A percentile compares a stretch with the other conserved stretches of the same genome.
Evolutionary conservation across 2,329 filamentous ascomycete species (phyloP).

Genomic region (Bipolaris victoriae): DNA sequence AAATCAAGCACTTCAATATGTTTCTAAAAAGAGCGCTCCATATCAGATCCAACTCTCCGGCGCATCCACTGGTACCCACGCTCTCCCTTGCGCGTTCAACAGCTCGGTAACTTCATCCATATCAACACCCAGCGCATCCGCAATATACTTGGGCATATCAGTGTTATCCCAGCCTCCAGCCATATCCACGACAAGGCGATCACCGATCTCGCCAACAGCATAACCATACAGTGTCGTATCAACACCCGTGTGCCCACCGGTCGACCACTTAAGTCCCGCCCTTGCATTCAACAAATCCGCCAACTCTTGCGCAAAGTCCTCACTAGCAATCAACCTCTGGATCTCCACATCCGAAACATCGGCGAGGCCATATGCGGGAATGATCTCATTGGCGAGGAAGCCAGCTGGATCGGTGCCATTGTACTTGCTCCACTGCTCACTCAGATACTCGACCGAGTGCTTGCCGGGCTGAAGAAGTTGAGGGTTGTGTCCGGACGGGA

Average conservation of each 20-base stretch:
- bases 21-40: background rate
- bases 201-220: constrained; percentile 26
- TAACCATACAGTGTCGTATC: constrained; percentile 50
- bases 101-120: constrained; percentile 28
- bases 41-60: background rate
- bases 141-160: constrained; percentile 29
- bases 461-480: constrained; percentile 37
- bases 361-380: constrained; percentile 42
- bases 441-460: constrained; percentile 43
- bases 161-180: constrained; percentile 34
- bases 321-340: constrained; percentile 32
- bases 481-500: constrained; percentile 47
- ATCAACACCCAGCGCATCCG: constrained; percentile 24
- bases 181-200: constrained; percentile 28
- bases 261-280: constrained; percentile 47
- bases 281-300: constrained; percentile 30
- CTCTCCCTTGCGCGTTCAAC: constrained; percentile 21
- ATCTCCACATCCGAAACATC: constrained; percentile 32
- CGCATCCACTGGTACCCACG: constrained; percentile 18
- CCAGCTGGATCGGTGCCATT: constrained; percentile 40
- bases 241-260: constrained; percentile 47
- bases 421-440: constrained; percentile 34
- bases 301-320: constrained; percentile 36
- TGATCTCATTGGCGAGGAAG: constrained; percentile 31
- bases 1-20: too few relatives aligned